A percentile compares a stretch with the other conserved stretches of the same genome.
Conservation (phyloP, 306 rosid species). For the Purshia tridentata region DNA sequence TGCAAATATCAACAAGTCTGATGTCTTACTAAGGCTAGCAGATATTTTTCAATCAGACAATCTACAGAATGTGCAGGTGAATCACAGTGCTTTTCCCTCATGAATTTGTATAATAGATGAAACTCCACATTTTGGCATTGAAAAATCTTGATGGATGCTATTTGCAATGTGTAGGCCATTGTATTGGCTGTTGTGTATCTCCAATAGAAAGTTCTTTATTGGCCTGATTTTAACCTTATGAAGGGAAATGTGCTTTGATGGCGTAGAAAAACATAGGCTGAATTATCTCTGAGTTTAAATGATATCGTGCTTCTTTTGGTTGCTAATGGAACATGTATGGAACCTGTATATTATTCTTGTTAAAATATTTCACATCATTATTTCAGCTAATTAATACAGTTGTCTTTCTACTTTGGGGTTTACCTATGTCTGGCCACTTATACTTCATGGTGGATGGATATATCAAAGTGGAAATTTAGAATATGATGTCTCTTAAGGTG, state of each 20-base stretch:
- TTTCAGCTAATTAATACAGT: background rate
- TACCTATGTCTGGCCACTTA: background rate
- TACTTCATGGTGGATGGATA: background rate
- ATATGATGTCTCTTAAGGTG: background rate
- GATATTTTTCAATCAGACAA: constrained; percentile 76
- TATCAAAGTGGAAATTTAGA: background rate
- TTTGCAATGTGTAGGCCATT: background rate
- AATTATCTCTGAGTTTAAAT: background rate
- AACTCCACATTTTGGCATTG: background rate
- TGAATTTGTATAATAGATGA: constrained; percentile 2
- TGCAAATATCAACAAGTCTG: constrained; percentile 66
- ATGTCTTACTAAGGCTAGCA: constrained; percentile 72
- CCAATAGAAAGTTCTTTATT: background rate
- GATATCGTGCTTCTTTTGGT: background rate
- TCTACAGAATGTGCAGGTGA: constrained; percentile 93
- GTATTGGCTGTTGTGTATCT: constrained; percentile 8
- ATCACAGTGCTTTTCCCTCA: constrained; percentile 25
- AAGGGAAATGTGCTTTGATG: background rate
- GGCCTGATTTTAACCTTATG: background rate
- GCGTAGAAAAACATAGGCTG: background rate
- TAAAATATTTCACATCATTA: background rate
- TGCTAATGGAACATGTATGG: background rate
- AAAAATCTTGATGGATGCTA: background rate
- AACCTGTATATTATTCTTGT: background rate
- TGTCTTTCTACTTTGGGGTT: background rate